Conservation (phyloP, 495 filamentous ascomycete species). For the Cercophora scortea region DNA sequence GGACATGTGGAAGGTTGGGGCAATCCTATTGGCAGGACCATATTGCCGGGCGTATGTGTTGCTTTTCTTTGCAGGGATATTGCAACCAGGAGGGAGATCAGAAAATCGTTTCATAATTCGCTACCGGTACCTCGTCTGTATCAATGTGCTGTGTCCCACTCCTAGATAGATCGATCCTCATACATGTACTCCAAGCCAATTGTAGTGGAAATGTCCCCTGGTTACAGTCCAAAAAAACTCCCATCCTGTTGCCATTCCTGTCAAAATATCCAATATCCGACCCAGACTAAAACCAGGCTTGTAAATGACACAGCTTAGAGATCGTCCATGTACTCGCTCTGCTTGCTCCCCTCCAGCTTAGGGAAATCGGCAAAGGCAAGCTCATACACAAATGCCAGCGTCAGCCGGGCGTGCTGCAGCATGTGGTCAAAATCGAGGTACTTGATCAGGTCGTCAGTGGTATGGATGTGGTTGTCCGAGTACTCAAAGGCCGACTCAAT, state of each 20-base stretch:
- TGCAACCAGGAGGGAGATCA: too few relatives aligned
- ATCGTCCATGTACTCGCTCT: conserved; percentile 3
- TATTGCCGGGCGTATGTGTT: too few relatives aligned
- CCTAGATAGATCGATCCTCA: too few relatives aligned
- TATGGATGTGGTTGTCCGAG: conserved; percentile 83
- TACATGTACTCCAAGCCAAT: too few relatives aligned
- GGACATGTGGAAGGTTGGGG: too few relatives aligned
- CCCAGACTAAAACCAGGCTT: background rate
- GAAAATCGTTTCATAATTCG: too few relatives aligned
- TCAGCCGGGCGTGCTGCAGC: conserved; percentile 93
- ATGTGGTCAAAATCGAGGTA: conserved; percentile 94
- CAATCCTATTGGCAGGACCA: too few relatives aligned
- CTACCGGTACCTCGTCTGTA: too few relatives aligned
- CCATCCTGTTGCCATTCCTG: too few relatives aligned
- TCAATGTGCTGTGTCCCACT: too few relatives aligned
- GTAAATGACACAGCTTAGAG: conserved; percentile 5
- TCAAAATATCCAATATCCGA: background rate
- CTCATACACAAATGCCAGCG: conserved; percentile 83
- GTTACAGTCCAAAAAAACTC: background rate
- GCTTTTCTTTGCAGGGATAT: too few relatives aligned
- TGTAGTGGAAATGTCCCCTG: too few relatives aligned
- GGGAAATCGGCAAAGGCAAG: conserved; percentile 59
- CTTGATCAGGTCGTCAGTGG: conserved; percentile 79
- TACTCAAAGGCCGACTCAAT: conserved; percentile 86
- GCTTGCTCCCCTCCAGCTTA: conserved; percentile 20